Base-by-base conservation (phyloP, 352 stramenopile species). In the Thraustotheca clavata region DNA sequence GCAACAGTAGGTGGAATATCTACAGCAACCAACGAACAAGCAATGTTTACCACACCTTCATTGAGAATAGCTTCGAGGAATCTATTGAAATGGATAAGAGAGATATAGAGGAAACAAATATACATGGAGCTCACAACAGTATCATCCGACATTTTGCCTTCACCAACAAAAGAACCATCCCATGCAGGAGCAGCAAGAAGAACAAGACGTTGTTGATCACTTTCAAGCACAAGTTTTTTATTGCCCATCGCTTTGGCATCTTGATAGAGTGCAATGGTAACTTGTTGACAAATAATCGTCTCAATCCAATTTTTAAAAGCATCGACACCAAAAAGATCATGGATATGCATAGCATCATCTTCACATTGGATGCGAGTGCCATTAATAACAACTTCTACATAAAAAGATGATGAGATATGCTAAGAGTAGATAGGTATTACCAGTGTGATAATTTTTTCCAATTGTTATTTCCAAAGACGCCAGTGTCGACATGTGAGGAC, bases 91-190 rank as follows among this genome's bases (percentile, higher is more conserved):
- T 20, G 16, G 24, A 31, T 40, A 50, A 39, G 31, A 63, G 14
- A 20, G n/a, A 43, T 29, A 52, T 52, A n/a, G 22, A 24, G 3
- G 12, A 7, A 8, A n/a, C 11, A 34, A 12, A 36, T 59, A 20
- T 67, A 67, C 65, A 70, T 26, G n/a, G 34, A 67, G 16, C 48
- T 32, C n/a, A 67, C 32, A n/a, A 74, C 70, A 20, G 83, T 79
- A 11, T 83, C 76, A 66, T 92, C 85, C 14, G 85, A 81, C 11
- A 94, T 83, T 46, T 84, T 83, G 20, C 85, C 85, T 70, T 94
- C 85, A n/a, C 85, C 85, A 55, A 94, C 83, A 67, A 76, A 92
- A 40, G 73, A 89, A 39, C 85, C 85, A 41, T 92, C 74, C 85
- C 85, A 94, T 38, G 89, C 83, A 18, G 79, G 81, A 1, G 83